These are phyloP conservation scores for Aspergillus asperescens DNA, from an alignment of 495 filamentous ascomycete genomes.

Conservation along the genomic window DNA sequence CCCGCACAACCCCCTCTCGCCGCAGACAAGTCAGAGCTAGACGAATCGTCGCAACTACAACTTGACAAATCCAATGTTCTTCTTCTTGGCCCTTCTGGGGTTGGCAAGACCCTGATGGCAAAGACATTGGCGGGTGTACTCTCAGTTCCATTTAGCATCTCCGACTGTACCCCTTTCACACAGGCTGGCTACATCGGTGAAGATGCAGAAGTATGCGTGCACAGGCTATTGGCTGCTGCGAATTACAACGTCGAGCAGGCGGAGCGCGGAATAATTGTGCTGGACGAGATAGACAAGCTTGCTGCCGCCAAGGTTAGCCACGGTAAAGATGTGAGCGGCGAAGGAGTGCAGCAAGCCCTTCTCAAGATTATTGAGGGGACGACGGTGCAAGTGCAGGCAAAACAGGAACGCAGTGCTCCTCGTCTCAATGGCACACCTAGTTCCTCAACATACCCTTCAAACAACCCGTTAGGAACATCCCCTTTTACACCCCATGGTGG, in stretches of 20 bases:
- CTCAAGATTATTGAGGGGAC: conserved; percentile 96
- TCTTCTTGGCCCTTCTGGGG: conserved; percentile 86
- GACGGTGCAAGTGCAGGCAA: conserved; percentile 77
- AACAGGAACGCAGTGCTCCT: conserved; percentile 60
- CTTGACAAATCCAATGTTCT: conserved; percentile 97
- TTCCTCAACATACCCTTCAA: conserved; percentile 37
- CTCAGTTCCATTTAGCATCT: conserved; percentile 94
- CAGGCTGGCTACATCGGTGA: conserved; percentile 97
- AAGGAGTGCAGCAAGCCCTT: conserved; percentile 93
- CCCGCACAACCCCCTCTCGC: conserved; percentile 25
- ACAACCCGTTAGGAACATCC: conserved; percentile 44
- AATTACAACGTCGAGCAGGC: conserved; percentile 83
- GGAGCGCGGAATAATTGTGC: conserved; percentile 87
- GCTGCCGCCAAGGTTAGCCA: conserved; percentile 64
- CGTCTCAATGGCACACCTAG: conserved; percentile 42
- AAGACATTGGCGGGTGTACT: conserved; percentile 74
- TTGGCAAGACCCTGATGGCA: conserved; percentile 94
- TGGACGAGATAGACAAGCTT: conserved; percentile 97
- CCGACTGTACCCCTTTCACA: conserved; percentile 94
- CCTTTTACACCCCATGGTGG: conserved; percentile 36
- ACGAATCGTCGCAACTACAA: conserved; percentile 59
- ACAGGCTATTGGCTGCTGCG: conserved; percentile 80
- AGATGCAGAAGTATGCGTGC: conserved; percentile 88
- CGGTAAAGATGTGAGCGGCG: conserved; percentile 81
- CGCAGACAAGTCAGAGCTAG: conserved; percentile 33